A percentile compares a stretch with the other conserved stretches of the same genome.
Evolutionary conservation across 768 basidiomycete genomes (phyloP).

Genomic region (Termitomyces sp.): DNA sequence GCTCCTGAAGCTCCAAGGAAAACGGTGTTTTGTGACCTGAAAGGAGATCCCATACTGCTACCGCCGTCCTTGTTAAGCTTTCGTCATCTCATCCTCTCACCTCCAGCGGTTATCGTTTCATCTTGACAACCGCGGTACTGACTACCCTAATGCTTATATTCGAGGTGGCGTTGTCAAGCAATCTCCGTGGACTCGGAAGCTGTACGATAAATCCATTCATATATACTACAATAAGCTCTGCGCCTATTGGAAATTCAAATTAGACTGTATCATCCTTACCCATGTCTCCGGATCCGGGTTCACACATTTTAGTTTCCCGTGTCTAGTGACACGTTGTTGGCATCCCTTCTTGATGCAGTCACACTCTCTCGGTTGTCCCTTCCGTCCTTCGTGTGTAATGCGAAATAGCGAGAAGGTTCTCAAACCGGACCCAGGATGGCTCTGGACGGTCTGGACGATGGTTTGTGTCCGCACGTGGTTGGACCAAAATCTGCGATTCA

Average conservation of each 20-base stretch:
- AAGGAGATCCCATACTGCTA: background rate
- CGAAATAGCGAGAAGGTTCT: background rate
- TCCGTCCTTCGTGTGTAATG: background rate
- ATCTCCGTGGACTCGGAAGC: background rate
- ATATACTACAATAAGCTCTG: background rate
- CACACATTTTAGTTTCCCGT: background rate
- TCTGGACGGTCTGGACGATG: too few species aligned
- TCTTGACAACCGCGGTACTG: background rate
- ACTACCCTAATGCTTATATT: background rate
- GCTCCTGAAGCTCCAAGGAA: background rate
- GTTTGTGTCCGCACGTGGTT: too few species aligned
- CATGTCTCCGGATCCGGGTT: slow-evolving; percentile 1
- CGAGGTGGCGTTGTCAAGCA: background rate
- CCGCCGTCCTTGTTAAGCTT: background rate
- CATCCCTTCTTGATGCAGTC: background rate
- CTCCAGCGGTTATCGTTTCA: background rate
- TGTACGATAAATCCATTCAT: background rate
- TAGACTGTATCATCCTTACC: background rate
- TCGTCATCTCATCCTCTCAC: background rate
- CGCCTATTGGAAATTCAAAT: background rate
- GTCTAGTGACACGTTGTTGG: background rate
- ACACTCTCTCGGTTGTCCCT: background rate
- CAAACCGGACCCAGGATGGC: background rate
- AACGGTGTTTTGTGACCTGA: background rate
- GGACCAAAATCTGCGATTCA: background rate